These are phyloP conservation scores for Eremochloa ophiuroides DNA, from an alignment of 176 grass and related monocot genomes.

Conservation along the genomic window DNA sequence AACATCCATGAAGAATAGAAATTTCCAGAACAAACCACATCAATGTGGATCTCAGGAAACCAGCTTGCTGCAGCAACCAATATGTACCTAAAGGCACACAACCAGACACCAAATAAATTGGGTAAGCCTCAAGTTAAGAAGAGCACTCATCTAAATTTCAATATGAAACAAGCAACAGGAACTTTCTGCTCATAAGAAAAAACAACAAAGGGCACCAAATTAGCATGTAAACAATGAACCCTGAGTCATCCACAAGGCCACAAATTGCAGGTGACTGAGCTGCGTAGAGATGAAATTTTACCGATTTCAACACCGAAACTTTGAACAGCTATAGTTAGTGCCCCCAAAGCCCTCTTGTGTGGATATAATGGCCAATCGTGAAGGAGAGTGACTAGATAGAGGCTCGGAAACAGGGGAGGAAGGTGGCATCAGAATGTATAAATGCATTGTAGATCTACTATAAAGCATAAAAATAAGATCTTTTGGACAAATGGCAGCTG, in stretches of 20 bases:
- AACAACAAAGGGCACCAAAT: neutral
- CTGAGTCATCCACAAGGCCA: neutral
- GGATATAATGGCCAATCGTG: conserved; percentile 24
- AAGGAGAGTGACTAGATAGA: conserved; percentile 18
- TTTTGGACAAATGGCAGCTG: conserved; percentile 4
- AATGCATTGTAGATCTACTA: conserved; percentile 5
- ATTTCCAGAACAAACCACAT: conserved; percentile 51
- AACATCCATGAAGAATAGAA: conserved; percentile 49
- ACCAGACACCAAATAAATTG: conserved; percentile 4
- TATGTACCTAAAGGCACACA: conserved; percentile 15
- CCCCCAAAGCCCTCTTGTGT: conserved; percentile 24
- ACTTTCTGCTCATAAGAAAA: neutral
- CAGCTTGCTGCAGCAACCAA: neutral
- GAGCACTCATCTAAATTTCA: neutral
- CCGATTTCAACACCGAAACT: neutral
- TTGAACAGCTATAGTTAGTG: conserved; percentile 6
- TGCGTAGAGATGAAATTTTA: neutral
- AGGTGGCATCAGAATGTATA: neutral
- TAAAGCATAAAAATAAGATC: conserved; percentile 16
- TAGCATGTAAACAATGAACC: neutral
- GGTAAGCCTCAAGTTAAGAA: conserved; percentile 7
- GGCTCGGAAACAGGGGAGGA: conserved; percentile 19
- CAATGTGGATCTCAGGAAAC: conserved; percentile 32
- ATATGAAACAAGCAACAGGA: conserved; percentile 17
- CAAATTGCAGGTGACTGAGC: conserved; percentile 19